A percentile compares a stretch with the other conserved stretches of the same genome.
Evolutionary conservation across 176 grass and related monocot species (phyloP).

Genomic region (Melocanna baccifera): DNA sequence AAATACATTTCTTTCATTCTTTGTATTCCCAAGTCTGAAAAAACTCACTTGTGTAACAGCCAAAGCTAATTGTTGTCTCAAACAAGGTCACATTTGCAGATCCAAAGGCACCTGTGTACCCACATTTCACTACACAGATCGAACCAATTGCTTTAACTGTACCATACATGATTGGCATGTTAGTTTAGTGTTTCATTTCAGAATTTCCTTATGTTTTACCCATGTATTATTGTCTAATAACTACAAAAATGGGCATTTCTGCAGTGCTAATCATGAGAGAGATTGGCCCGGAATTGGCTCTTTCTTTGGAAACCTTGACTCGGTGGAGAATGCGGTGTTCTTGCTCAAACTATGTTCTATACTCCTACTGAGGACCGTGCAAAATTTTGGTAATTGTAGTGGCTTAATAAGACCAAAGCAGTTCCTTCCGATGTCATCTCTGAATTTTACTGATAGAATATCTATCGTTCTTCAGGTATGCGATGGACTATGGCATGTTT

Average conservation of each 20-base stretch:
- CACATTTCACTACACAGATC: too few species aligned
- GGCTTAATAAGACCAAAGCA: neutral
- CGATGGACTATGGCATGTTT: conserved; percentile 67
- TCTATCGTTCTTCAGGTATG: conserved; percentile 48
- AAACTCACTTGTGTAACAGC: too few species aligned
- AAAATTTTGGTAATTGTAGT: conserved; percentile 64
- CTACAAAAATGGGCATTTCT: neutral
- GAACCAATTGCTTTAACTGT: too few species aligned
- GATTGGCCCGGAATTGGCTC: conserved; percentile 88
- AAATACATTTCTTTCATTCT: too few species aligned
- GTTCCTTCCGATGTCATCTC: conserved; percentile 5
- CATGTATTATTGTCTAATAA: neutral
- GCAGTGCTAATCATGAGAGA: conserved; percentile 90
- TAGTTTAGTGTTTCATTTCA: conserved; percentile 6
- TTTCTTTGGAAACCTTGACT: conserved; percentile 69
- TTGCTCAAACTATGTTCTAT: conserved; percentile 89
- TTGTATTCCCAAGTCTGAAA: too few species aligned
- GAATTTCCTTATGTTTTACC: neutral
- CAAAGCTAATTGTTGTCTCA: too few species aligned
- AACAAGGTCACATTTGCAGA: too few species aligned
- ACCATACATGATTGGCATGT: too few species aligned
- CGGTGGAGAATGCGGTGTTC: conserved; percentile 86
- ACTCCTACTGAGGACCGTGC: conserved; percentile 80
- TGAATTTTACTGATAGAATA: neutral
- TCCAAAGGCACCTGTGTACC: too few species aligned